These are phyloP conservation scores for Gracilaria domingensis DNA, from an alignment of 23 red algal genomes.

Conservation along the genomic window DNA sequence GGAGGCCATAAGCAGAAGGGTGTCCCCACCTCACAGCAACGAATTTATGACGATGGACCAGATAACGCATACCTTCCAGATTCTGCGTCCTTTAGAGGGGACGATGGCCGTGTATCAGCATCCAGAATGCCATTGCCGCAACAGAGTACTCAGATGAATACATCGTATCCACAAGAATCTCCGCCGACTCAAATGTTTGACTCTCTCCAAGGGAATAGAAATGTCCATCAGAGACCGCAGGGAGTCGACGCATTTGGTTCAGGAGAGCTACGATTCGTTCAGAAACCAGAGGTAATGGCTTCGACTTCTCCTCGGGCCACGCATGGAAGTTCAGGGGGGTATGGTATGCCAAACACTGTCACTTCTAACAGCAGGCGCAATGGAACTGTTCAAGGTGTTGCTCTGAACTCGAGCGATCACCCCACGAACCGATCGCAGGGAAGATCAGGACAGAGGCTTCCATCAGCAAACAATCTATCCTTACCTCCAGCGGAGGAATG, in stretches of 20 bases:
- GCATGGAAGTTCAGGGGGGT: not conserved
- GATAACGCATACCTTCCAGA: not conserved
- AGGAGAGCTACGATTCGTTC: too few relatives aligned
- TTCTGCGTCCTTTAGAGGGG: not conserved
- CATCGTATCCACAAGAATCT: not conserved
- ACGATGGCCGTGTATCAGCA: not conserved
- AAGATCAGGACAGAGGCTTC: not conserved
- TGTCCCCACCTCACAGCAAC: not conserved
- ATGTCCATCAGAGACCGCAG: not conserved
- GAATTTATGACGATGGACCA: not conserved
- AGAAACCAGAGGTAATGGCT: too few relatives aligned
- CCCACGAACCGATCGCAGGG: not conserved
- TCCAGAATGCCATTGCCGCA: not conserved
- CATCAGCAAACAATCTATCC: slow-evolving; percentile 15
- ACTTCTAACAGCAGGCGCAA: not conserved
- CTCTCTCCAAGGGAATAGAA: not conserved
- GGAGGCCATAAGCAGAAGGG: not conserved
- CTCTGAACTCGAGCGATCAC: not conserved
- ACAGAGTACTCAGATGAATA: not conserved
- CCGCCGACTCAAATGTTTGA: not conserved
- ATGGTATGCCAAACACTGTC: not conserved
- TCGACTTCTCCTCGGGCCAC: not conserved
- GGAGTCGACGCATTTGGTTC: not conserved
- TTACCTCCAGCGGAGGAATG: not conserved
- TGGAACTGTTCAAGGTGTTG: not conserved